These are phyloP conservation scores for Mucor ambiguus DNA, from an alignment of 371 early-diverging fungal genomes.

Conservation along the genomic window DNA sequence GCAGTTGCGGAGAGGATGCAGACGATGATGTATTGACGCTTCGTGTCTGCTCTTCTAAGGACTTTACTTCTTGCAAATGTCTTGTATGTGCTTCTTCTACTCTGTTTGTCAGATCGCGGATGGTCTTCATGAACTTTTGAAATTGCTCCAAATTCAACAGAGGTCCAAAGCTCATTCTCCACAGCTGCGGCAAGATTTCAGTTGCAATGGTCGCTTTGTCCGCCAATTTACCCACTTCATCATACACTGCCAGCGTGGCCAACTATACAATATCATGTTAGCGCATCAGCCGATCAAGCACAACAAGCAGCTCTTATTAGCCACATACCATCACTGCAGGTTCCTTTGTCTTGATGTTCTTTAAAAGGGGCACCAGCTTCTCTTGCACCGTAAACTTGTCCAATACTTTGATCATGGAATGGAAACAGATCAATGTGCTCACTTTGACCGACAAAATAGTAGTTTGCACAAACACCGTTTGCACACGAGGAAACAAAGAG, in stretches of 20 bases:
- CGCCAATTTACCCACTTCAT: conserved; percentile 72
- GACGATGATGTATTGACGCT: conserved; percentile 26
- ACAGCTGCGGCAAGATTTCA: conserved; percentile 78
- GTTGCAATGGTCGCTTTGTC: conserved; percentile 79
- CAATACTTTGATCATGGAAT: conserved; percentile 70
- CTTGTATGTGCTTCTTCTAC: conserved; percentile 70
- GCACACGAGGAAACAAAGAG: conserved; percentile 75
- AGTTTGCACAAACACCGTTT: conserved; percentile 70
- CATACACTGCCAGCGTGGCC: conserved; percentile 81
- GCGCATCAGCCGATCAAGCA: background rate
- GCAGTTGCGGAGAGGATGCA: conserved; percentile 8
- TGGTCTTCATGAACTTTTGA: conserved; percentile 69
- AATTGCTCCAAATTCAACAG: conserved; percentile 74
- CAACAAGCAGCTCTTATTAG: background rate
- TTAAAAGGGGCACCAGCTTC: conserved; percentile 76
- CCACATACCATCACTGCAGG: conserved; percentile 71
- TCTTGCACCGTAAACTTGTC: conserved; percentile 77
- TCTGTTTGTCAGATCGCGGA: conserved; percentile 61
- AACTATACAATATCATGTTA: conserved; percentile 36
- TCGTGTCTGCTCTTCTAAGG: conserved; percentile 61
- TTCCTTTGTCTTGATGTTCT: conserved; percentile 78
- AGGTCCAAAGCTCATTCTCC: conserved; percentile 77
- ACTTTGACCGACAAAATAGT: conserved; percentile 75
- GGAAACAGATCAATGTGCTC: conserved; percentile 76
- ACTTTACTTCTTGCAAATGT: conserved; percentile 64